A percentile compares a stretch with the other conserved stretches of the same genome.
These are phyloP conservation scores for Globisporangium cylindrosporum DNA, from an alignment of 352 stramenopile species.

Conservation along the genomic window DNA sequence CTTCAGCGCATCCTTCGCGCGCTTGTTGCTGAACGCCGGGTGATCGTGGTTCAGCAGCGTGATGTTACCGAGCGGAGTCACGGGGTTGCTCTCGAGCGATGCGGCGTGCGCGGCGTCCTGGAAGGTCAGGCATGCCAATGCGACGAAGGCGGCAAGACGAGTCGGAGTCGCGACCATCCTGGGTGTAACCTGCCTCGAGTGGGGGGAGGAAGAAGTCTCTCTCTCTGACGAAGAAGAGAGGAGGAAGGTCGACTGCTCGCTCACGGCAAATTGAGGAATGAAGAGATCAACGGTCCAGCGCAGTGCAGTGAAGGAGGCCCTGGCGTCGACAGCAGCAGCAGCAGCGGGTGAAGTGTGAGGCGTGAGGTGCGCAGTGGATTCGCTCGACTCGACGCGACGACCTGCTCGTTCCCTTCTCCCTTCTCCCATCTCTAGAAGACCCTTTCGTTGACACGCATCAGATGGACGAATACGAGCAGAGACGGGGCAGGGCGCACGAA, in stretches of 20 bases:
- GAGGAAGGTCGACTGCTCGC: background rate
- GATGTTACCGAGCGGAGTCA: constrained; percentile 24
- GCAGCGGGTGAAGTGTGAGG: background rate
- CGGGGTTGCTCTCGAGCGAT: constrained; percentile 26
- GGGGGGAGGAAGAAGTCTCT: background rate
- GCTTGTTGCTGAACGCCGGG: constrained; percentile 26
- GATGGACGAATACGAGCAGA: background rate
- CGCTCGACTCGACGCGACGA: background rate
- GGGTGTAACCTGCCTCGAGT: background rate
- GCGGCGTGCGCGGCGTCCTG: constrained; percentile 3
- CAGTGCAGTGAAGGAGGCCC: background rate
- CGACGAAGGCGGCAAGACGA: constrained; percentile 6
- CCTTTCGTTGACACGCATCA: background rate
- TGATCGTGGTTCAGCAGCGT: constrained; percentile 25
- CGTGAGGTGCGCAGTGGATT: background rate
- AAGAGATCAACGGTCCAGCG: background rate
- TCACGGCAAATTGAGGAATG: constrained; percentile 14
- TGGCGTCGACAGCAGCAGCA: background rate
- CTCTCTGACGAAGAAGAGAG: background rate
- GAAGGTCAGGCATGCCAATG: constrained; percentile 8
- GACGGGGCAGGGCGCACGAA: background rate
- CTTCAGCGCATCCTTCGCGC: constrained; percentile 19
- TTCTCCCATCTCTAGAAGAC: background rate
- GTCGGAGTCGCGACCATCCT: constrained; percentile 12
- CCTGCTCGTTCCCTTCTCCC: background rate